Conservation (phyloP, 805 yeast genomes). For the Candida tammaniensis region DNA sequence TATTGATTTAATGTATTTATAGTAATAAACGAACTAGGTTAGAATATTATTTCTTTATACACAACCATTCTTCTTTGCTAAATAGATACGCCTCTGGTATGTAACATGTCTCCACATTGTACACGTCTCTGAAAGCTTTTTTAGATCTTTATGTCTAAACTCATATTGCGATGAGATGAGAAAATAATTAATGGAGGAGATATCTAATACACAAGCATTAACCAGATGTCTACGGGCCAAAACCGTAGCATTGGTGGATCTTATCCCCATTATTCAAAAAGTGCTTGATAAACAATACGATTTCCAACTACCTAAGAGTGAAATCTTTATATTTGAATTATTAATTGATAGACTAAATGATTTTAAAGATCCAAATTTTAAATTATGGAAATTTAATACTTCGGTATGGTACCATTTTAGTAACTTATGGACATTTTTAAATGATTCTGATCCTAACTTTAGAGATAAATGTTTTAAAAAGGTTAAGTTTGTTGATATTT, state of each 20-base stretch:
- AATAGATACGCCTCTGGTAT: no score
- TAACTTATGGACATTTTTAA: slow-evolving; percentile 34
- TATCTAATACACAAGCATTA: slow-evolving; percentile 40
- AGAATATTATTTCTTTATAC: no score
- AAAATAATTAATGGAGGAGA: slow-evolving; percentile 11
- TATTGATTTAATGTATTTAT: slow-evolving; percentile 56
- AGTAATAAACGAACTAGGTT: no score
- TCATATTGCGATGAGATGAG: no score
- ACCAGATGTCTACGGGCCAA: slow-evolving; percentile 61
- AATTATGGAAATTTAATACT: slow-evolving; percentile 40
- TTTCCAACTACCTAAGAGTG: slow-evolving; percentile 54
- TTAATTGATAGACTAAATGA: slow-evolving; percentile 61
- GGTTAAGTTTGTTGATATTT: slow-evolving; percentile 37
- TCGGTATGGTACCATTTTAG: slow-evolving; percentile 52
- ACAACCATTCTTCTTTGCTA: no score
- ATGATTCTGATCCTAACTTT: slow-evolving; percentile 12
- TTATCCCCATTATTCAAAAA: slow-evolving; percentile 29
- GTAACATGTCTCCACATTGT: no score
- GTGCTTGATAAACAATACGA: slow-evolving; percentile 30
- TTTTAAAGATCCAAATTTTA: slow-evolving; percentile 23
- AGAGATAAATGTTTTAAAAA: slow-evolving; percentile 43
- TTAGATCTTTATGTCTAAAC: no score
- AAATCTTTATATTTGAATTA: slow-evolving; percentile 55
- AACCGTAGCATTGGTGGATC: slow-evolving; percentile 39
- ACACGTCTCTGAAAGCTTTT: no score